phyloP scores from a whole-genome alignment of 78 protist species.

The Pelomyxa schiedti region DNA sequence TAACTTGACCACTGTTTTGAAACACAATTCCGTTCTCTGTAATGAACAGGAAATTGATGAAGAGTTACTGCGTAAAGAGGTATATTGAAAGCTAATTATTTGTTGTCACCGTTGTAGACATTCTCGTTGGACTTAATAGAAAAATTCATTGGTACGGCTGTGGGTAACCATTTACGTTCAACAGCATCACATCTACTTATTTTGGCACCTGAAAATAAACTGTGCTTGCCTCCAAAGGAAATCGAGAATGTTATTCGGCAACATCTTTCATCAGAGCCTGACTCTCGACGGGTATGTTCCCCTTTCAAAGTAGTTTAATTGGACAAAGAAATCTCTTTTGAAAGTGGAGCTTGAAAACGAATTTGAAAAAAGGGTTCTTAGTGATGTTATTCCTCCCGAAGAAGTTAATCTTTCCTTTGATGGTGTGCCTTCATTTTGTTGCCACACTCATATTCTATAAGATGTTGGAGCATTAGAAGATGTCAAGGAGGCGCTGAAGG shows the following conservation, averaged over 20 bases:
- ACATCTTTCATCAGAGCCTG: neutral
- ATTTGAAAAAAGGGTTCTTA: conserved; percentile 13
- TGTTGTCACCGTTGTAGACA: too few relatives aligned
- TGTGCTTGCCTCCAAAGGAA: neutral
- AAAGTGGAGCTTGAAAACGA: conserved; percentile 12
- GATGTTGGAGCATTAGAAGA: neutral
- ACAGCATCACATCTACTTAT: neutral
- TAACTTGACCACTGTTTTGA: neutral
- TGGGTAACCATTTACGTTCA: neutral
- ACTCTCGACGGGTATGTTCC: too few relatives aligned
- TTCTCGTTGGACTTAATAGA: neutral
- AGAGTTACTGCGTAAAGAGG: too few relatives aligned
- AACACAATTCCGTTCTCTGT: neutral
- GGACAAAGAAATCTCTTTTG: neutral
- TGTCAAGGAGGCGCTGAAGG: conserved; percentile 21
- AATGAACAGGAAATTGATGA: neutral
- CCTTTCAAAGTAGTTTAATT: too few relatives aligned
- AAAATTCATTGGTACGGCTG: neutral
- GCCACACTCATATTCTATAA: neutral
- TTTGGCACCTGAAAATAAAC: neutral
- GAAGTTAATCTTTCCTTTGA: conserved; percentile 10
- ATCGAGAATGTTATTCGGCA: neutral
- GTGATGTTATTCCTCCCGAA: conserved; percentile 29
- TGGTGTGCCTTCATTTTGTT: conserved; percentile 8
- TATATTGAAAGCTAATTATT: too few relatives aligned